Base-by-base conservation (phyloP, 2,329 filamentous ascomycete genomes). In the Ilyonectria mors-panacis region DNA sequence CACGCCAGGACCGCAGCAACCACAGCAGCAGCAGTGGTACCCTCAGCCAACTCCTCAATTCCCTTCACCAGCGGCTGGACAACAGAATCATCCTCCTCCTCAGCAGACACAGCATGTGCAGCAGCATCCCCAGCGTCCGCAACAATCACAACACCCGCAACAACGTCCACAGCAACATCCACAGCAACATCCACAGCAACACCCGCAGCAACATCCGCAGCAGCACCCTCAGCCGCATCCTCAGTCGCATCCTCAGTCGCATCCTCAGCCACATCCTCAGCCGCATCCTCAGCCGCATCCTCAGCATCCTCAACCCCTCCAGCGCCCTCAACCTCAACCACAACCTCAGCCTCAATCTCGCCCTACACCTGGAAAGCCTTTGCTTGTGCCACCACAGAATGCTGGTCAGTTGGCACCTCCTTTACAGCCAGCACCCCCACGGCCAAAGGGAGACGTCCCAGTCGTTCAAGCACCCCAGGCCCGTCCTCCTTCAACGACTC, bases 331-430 rank as follows among this genome's bases (percentile, higher is more conserved):
- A 33, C 71, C 67, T 10, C 62, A 33, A 19, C 48, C 65, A 17
- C 75, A 76, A 37, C 35, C 65, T 67, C 70, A 72, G 15, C 70
- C 61, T 55, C 75, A 75, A 54, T 67, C 72, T 17, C 74, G 77
- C 8, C 69, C 73, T 13, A 50, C 72, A 21, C 45, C 75, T 21
- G 67, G 69, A 42, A 81, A 80, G 21, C 76, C 77, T 37, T 76
- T 78, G 5, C 73, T 80, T 47, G 77, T 77, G 21, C 78, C 78
- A 21, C 78, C 81, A 50, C 83, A 83, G 59, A 69, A 75, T 56
- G 68, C 78, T 33, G 77, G 78, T 2, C 81, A 84, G 37, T 68
- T 79, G 57, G 77, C 78, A 13, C 75, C 81, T 6, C 78, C 80
- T 5, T 35, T 80, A 13, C 82, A 82, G 42, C 77, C 80, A 17